Conservation (phyloP, 31 red algal species). For the Bonnemaisonia californica region DNA sequence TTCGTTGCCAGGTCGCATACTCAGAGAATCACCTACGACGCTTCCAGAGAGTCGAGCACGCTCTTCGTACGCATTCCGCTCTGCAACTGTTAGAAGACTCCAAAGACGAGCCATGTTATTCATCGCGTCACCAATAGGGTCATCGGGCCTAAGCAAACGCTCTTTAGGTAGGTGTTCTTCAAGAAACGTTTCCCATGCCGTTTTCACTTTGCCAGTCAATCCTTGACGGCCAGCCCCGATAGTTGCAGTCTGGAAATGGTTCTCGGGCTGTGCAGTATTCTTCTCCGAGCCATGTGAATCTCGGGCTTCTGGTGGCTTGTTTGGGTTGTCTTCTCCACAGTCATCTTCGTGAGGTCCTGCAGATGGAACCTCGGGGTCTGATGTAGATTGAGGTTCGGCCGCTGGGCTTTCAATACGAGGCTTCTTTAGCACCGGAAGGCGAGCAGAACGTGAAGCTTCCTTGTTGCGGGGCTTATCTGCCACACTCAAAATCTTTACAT, state of each 20-base stretch:
- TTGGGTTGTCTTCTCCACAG: not conserved
- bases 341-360: too few species aligned
- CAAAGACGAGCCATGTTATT: conserved; percentile 78
- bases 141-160: conserved; percentile 68
- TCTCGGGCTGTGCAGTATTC: not conserved
- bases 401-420: not conserved
- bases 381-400: not conserved
- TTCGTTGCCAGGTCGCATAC: not conserved
- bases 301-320: not conserved
- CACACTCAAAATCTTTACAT: not conserved
- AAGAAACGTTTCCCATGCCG: conserved; percentile 82
- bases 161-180: conserved; percentile 69
- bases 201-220: conserved; percentile 46
- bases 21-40: not conserved
- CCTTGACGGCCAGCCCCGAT: not conserved
- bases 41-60: conserved; percentile 20
- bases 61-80: conserved; percentile 58
- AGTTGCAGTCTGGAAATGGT: not conserved
- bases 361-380: too few species aligned
- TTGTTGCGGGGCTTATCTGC: not conserved
- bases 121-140: conserved; percentile 51
- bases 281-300: not conserved
- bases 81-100: conserved; percentile 45
- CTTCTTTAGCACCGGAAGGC: not conserved
- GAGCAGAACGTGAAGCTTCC: not conserved